phyloP scores from a whole-genome alignment of 2,329 filamentous ascomycete genomes.

The Penicillium sp. region DNA sequence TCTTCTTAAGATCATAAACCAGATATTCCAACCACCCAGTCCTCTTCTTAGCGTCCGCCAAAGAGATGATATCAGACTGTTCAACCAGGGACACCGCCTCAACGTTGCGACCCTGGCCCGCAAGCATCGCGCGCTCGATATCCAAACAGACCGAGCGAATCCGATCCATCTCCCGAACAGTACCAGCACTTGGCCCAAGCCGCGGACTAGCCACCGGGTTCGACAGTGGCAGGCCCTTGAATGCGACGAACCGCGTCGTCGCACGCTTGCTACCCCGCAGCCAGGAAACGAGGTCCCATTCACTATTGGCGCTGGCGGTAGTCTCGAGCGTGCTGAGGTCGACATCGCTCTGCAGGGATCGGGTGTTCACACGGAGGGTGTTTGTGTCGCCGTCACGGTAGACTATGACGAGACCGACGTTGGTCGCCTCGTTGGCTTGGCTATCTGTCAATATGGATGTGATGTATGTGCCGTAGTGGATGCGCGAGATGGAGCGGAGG shows the following conservation, averaged over 20 bases:
- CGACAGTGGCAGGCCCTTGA: conserved; percentile 45
- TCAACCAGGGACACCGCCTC: conserved; percentile 46
- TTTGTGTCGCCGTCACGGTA: conserved; percentile 73
- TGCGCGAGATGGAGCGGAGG: conserved; percentile 67
- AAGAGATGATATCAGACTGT: conserved; percentile 71
- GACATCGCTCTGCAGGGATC: conserved; percentile 66
- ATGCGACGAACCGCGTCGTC: conserved; percentile 41
- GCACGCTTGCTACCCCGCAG: conserved; percentile 33
- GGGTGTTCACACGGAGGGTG: conserved; percentile 77
- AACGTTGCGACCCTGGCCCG: conserved; percentile 46
- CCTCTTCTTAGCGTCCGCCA: conserved; percentile 80
- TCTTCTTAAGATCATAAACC: conserved; percentile 86
- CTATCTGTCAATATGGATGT: conserved; percentile 78
- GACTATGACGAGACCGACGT: conserved; percentile 78
- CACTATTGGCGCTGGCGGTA: conserved; percentile 29
- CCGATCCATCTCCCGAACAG: conserved; percentile 52
- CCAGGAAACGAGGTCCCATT: conserved; percentile 47
- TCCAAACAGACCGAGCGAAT: conserved; percentile 69
- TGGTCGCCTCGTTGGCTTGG: conserved; percentile 74
- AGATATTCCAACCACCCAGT: conserved; percentile 84
- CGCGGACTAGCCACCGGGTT: conserved; percentile 29
- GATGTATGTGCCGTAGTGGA: conserved; percentile 84
- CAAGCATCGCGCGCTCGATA: conserved; percentile 66
- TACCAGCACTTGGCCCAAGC: conserved; percentile 19
- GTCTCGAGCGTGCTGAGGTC: conserved; percentile 42